phyloP scores from a whole-genome alignment of 208 protist species.

The Trypanosoma congolense region DNA sequence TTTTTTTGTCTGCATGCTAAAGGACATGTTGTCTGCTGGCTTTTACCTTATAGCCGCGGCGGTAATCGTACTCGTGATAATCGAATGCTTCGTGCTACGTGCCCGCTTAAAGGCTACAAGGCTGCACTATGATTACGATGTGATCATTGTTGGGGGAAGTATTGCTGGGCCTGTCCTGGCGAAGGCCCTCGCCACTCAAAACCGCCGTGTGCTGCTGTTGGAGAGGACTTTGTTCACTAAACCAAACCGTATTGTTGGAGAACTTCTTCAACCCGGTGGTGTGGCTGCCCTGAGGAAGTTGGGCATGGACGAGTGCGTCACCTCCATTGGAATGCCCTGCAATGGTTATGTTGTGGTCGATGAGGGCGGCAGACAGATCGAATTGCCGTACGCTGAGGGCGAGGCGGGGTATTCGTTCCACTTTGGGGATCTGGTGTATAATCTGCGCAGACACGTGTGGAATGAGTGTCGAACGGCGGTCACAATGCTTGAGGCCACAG shows the following conservation, averaged over 20 bases:
- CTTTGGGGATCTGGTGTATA: conserved; percentile 92
- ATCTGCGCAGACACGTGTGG: conserved; percentile 71
- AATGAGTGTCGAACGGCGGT: conserved; percentile 67
- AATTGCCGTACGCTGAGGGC: conserved; percentile 69
- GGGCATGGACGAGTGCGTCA: conserved; percentile 85
- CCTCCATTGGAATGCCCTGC: conserved; percentile 76
- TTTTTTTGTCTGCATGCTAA: background rate
- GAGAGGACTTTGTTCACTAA: conserved; percentile 87
- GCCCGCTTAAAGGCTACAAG: conserved; percentile 35
- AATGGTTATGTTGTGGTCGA: conserved; percentile 89
- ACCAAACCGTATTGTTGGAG: conserved; percentile 93
- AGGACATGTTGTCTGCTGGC: too few species aligned
- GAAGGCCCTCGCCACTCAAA: conserved; percentile 80
- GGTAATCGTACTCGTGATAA: conserved; percentile 37
- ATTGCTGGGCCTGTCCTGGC: conserved; percentile 88
- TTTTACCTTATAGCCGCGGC: conserved; percentile 26
- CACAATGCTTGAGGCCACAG: conserved; percentile 80
- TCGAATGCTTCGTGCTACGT: conserved; percentile 51
- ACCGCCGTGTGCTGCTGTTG: conserved; percentile 82
- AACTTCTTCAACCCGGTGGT: conserved; percentile 94
- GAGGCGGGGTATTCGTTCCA: conserved; percentile 82
- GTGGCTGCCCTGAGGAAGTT: conserved; percentile 76
- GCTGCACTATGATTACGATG: conserved; percentile 85
- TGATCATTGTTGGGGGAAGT: conserved; percentile 89
- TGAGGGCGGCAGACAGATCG: conserved; percentile 41